These are phyloP conservation scores for Mentha longifolia DNA, from an alignment of 257 asterid species.

Conservation along the genomic window DNA sequence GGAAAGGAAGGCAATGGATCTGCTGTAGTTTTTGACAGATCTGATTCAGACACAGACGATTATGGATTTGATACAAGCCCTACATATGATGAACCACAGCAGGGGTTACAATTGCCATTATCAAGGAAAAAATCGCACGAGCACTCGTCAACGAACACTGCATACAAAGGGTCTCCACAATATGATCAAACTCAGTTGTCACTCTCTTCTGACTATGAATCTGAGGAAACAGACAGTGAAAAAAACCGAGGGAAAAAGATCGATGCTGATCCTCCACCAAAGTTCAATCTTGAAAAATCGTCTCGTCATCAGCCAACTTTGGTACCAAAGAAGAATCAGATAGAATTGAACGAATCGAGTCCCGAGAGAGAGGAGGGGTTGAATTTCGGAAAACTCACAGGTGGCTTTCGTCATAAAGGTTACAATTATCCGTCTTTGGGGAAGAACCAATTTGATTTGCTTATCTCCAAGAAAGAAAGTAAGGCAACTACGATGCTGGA, in stretches of 20 bases:
- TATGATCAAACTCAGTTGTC: conserved; percentile 35
- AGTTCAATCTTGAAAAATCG: conserved; percentile 25
- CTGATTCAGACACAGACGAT: conserved; percentile 61
- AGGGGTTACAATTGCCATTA: conserved; percentile 42
- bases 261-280: conserved; percentile 30
- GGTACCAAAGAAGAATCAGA: conserved; percentile 29
- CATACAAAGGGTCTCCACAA: conserved; percentile 21
- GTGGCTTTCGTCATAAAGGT: conserved; percentile 79
- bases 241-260: conserved; percentile 19
- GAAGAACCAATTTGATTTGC: conserved; percentile 39
- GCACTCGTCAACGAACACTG: too few species aligned
- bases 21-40: conserved; percentile 56
- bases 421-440: conserved; percentile 44
- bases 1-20: too few species aligned
- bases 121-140: conserved; percentile 39
- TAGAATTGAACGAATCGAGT: conserved; percentile 25
- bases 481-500: not conserved
- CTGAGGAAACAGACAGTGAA: conserved; percentile 26
- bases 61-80: conserved; percentile 46
- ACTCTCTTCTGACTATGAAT: conserved; percentile 36
- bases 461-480: conserved; percentile 32
- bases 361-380: conserved; percentile 53
- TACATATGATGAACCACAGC: conserved; percentile 49
- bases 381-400: conserved; percentile 60
- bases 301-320: conserved; percentile 34